These are phyloP conservation scores for Aureobasidium pullulans DNA, from an alignment of 2,329 filamentous ascomycete species.

Conservation along the genomic window DNA sequence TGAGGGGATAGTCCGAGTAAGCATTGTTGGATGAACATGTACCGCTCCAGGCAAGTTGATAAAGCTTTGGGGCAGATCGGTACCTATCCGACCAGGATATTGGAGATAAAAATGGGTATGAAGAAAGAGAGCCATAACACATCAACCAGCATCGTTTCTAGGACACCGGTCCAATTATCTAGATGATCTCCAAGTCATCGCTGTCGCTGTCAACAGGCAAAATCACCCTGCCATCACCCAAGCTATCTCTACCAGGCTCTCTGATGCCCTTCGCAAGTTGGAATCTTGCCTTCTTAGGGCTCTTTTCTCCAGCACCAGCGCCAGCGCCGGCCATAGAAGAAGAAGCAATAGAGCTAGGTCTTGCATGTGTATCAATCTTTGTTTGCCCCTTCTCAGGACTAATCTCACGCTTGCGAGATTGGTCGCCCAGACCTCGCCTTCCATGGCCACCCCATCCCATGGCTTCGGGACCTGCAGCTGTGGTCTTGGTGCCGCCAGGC, in stretches of 20 bases:
- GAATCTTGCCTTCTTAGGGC: slow-evolving; percentile 38
- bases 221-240: slow-evolving; percentile 34
- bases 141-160: too few species aligned
- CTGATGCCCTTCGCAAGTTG: slow-evolving; percentile 42
- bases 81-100: too few species aligned
- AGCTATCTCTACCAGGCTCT: slow-evolving; percentile 41
- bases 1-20: too few species aligned
- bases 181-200: slow-evolving; percentile 39
- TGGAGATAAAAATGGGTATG: too few species aligned
- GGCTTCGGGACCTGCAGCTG: slow-evolving; percentile 27
- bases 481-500: slow-evolving; percentile 26
- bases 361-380: slow-evolving; percentile 18
- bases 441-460: slow-evolving; percentile 43
- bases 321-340: slow-evolving; percentile 8
- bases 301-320: slow-evolving; percentile 29
- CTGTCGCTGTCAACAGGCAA: slow-evolving; percentile 36
- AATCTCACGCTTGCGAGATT: slow-evolving; percentile 13
- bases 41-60: too few species aligned
- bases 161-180: too few species aligned
- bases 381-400: slow-evolving; percentile 27
- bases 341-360: not conserved
- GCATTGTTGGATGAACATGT: too few species aligned
- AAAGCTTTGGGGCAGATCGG: too few species aligned
- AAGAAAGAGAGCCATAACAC: too few species aligned
- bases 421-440: slow-evolving; percentile 31